A percentile compares a stretch with the other conserved stretches of the same genome.
Evolutionary conservation across 1,139 yeast species (phyloP).

Genomic region (Petasospora fabianii): DNA sequence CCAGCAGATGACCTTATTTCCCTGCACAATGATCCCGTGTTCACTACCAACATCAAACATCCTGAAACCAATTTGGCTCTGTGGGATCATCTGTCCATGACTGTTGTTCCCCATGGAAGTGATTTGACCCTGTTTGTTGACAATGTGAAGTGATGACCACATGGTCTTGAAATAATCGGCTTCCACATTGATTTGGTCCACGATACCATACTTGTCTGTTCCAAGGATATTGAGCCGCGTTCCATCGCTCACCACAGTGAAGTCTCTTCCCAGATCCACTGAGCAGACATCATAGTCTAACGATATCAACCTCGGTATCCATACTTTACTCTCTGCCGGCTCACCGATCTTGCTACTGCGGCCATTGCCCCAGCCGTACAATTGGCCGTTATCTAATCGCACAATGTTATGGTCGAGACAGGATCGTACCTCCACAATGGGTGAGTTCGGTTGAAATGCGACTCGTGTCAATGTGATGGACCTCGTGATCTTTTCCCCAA

Average conservation of each 20-base stretch:
- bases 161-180: slow-evolving; percentile 44
- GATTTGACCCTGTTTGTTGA: slow-evolving; percentile 28
- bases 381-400: slow-evolving; percentile 36
- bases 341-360: slow-evolving; percentile 65
- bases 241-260: slow-evolving; percentile 28
- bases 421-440: slow-evolving; percentile 35
- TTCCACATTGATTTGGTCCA: slow-evolving; percentile 11
- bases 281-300: slow-evolving; percentile 18
- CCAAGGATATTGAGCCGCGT: slow-evolving; percentile 24
- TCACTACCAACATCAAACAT: slow-evolving; percentile 70
- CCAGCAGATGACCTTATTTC: slow-evolving; percentile 58
- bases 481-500: slow-evolving; percentile 34
- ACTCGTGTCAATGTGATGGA: slow-evolving; percentile 21
- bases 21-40: slow-evolving; percentile 53
- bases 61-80: slow-evolving; percentile 7
- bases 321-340: slow-evolving; percentile 14
- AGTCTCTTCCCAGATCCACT: slow-evolving; percentile 45
- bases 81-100: slow-evolving; percentile 61
- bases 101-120: slow-evolving; percentile 68
- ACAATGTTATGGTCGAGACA: slow-evolving; percentile 59
- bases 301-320: slow-evolving; percentile 27
- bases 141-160: slow-evolving; percentile 79
- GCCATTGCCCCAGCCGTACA: slow-evolving; percentile 82
- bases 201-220: slow-evolving; percentile 29
- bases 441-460: slow-evolving; percentile 15